These are phyloP conservation scores for Scutellaria galericulata DNA, from an alignment of 257 asterid species.

Conservation along the genomic window DNA sequence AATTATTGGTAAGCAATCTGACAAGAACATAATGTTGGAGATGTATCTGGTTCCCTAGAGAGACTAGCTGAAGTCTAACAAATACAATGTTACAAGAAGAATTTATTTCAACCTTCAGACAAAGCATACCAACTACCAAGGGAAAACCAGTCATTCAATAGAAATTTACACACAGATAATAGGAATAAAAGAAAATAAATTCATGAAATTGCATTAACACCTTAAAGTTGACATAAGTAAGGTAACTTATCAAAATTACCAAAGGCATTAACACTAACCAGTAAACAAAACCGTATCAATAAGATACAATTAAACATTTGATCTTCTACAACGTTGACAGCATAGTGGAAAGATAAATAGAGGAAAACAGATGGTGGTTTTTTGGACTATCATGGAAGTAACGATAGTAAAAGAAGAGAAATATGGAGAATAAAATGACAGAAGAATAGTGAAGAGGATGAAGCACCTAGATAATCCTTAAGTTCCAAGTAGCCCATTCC, in stretches of 20 bases:
- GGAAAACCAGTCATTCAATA: not conserved
- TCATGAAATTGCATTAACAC: not conserved
- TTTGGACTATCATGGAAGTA: not conserved
- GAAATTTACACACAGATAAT: not conserved
- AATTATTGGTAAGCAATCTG: slow-evolving; percentile 16
- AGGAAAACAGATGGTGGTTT: not conserved
- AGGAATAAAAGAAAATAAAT: not conserved
- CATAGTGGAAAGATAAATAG: not conserved
- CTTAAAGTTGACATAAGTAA: not conserved
- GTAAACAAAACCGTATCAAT: not conserved
- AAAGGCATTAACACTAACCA: not conserved
- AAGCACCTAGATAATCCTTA: slow-evolving; percentile 76
- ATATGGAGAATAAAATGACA: slow-evolving; percentile 7
- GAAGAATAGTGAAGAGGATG: slow-evolving; percentile 23
- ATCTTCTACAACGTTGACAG: not conserved
- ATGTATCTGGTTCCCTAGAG: not conserved
- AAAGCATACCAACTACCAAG: not conserved
- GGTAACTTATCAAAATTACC: slow-evolving; percentile 8
- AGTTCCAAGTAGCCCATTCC: slow-evolving; percentile 58
- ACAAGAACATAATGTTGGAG: not conserved
- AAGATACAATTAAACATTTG: not conserved
- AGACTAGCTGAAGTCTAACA: not conserved
- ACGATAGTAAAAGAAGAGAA: not conserved
- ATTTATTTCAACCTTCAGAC: not conserved
- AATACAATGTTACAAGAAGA: not conserved